A percentile compares a stretch with the other conserved stretches of the same genome.
Evolutionary conservation across 805 yeast species (phyloP).

Genomic region (Candida fluviatilis): DNA sequence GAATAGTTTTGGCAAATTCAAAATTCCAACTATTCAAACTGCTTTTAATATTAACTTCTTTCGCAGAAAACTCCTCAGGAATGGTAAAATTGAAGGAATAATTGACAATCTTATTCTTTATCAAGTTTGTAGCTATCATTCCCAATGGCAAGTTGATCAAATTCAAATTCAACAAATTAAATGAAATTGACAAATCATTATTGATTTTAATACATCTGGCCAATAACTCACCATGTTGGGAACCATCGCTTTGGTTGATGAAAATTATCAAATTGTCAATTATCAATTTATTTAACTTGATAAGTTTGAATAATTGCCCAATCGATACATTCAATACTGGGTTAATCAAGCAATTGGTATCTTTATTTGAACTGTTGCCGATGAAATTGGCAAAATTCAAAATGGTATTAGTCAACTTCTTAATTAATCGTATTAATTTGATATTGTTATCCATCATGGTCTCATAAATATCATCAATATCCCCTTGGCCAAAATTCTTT

Average conservation of each 20-base stretch:
- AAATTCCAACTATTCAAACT: slow-evolving; percentile 16
- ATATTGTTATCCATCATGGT: slow-evolving; percentile 32
- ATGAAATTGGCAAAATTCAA: slow-evolving; percentile 27
- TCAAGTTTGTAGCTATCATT: slow-evolving; percentile 13
- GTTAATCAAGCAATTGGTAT: slow-evolving; percentile 10
- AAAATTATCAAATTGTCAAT: slow-evolving; percentile 23
- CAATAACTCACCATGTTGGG: slow-evolving; percentile 21
- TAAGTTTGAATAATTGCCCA: slow-evolving; percentile 30
- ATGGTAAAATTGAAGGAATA: slow-evolving; percentile 25
- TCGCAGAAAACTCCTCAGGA: slow-evolving; percentile 1
- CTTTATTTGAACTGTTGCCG: slow-evolving; percentile 11
- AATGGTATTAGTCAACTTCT: slow-evolving; percentile 27
- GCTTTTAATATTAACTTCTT: slow-evolving; percentile 4
- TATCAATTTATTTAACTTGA: slow-evolving; percentile 32
- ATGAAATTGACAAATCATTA: slow-evolving; percentile 32
- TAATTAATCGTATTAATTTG: slow-evolving; percentile 35
- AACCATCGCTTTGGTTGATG: slow-evolving; percentile 9
- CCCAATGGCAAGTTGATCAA: slow-evolving; percentile 23
- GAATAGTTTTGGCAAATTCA: slow-evolving; percentile 15
- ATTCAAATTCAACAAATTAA: slow-evolving; percentile 26
- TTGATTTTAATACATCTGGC: slow-evolving; percentile 30
- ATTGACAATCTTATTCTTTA: slow-evolving; percentile 20
- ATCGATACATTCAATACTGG: slow-evolving; percentile 33
- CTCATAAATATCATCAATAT: slow-evolving; percentile 17
- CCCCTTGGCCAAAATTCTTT: slow-evolving; percentile 9